These are phyloP conservation scores for Drechslerella stenobrocha DNA, from an alignment of 2,329 filamentous ascomycete genomes.

Conservation along the genomic window DNA sequence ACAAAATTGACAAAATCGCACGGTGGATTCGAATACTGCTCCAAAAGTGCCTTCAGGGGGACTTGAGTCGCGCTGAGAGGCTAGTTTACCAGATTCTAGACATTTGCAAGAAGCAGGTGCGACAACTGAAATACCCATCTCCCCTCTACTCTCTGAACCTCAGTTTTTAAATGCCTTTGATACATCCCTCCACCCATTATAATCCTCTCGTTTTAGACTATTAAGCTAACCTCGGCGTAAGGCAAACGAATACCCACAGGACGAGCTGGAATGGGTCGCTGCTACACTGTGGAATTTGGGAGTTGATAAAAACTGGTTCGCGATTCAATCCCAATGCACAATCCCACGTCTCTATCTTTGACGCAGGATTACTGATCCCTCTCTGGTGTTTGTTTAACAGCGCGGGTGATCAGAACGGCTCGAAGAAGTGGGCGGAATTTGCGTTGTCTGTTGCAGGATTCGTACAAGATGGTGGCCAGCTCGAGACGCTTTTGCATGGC, in stretches of 20 bases:
- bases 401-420: constrained; percentile 61
- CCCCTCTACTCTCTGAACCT: no score
- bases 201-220: no score
- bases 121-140: constrained; percentile 5
- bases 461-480: constrained; percentile 61
- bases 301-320: constrained; percentile 52
- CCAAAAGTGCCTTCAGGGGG: constrained; percentile 31
- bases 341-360: constrained; percentile 15
- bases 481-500: constrained; percentile 59
- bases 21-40: constrained; percentile 51
- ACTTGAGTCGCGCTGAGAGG: constrained; percentile 22
- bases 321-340: not conserved
- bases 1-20: constrained; percentile 56
- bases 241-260: constrained; percentile 62
- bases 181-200: no score
- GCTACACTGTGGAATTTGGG: constrained; percentile 52
- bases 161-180: no score
- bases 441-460: constrained; percentile 67
- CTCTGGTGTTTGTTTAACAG: constrained; percentile 57
- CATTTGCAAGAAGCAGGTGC: constrained; percentile 26
- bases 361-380: no score
- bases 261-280: constrained; percentile 77
- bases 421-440: constrained; percentile 66
- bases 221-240: constrained; percentile 51
- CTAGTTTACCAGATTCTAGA: constrained; percentile 36